Evolutionary conservation across 371 early-diverging fungal genomes (phyloP).

Genomic region (Saksenaea vasiformis): DNA sequence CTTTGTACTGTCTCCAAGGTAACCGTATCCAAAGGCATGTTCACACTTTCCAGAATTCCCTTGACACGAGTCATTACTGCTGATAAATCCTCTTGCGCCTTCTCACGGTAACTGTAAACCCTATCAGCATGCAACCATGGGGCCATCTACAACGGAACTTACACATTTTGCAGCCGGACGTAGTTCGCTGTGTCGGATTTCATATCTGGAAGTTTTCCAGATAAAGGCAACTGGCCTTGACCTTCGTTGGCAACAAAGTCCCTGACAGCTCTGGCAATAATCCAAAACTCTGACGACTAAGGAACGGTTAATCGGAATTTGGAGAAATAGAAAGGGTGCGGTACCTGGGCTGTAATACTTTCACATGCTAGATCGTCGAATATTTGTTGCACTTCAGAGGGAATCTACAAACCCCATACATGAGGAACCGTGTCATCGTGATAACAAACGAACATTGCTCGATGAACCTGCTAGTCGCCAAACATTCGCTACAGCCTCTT

Average conservation of each 20-base stretch:
- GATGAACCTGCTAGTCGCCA: conserved; percentile 47
- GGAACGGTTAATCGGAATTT: background rate
- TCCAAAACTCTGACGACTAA: conserved; percentile 86
- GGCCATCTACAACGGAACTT: conserved; percentile 18
- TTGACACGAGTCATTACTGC: conserved; percentile 58
- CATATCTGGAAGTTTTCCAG: conserved; percentile 94
- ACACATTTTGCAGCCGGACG: conserved; percentile 82
- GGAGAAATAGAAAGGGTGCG: background rate
- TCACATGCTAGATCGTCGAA: conserved; percentile 57
- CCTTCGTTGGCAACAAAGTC: conserved; percentile 82
- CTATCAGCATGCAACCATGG: background rate
- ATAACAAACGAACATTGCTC: background rate
- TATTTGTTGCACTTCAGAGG: conserved; percentile 49
- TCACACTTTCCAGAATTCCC: conserved; percentile 48
- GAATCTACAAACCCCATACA: conserved; percentile 31
- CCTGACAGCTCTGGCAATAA: conserved; percentile 73
- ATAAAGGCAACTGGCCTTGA: conserved; percentile 74
- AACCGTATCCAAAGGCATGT: conserved; percentile 54
- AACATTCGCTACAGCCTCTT: conserved; percentile 75
- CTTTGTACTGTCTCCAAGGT: conserved; percentile 69
- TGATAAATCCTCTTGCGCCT: conserved; percentile 73
- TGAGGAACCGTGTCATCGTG: background rate
- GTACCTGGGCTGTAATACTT: conserved; percentile 52
- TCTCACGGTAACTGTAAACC: conserved; percentile 68
- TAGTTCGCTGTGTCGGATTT: conserved; percentile 90